A percentile compares a stretch with the other conserved stretches of the same genome.
These are phyloP conservation scores for Cyberlindnera maritima DNA, from an alignment of 805 yeast species.

Conservation along the genomic window DNA sequence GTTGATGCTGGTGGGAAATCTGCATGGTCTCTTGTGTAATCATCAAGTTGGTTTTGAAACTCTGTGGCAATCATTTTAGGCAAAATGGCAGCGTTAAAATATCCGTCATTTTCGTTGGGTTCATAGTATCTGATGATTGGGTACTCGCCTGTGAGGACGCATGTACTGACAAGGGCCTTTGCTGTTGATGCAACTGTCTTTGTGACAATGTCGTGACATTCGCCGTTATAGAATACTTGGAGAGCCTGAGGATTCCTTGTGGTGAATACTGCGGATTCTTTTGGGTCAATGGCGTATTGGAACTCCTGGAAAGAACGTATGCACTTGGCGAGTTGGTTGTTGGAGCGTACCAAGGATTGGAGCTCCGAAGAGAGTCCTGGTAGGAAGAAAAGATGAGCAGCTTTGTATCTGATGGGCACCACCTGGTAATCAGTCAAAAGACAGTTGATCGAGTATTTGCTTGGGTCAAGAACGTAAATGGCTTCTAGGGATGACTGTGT, in stretches of 20 bases:
- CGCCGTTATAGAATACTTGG: constrained; percentile 67
- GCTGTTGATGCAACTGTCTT: constrained; percentile 60
- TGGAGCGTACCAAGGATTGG: constrained; percentile 28
- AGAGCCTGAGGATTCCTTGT: constrained; percentile 60
- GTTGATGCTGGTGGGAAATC: constrained; percentile 59
- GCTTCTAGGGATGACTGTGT: constrained; percentile 71
- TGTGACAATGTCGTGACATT: constrained; percentile 59
- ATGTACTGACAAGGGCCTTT: constrained; percentile 61
- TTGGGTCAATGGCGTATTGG: constrained; percentile 54
- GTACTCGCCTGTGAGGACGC: constrained; percentile 81
- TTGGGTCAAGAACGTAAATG: constrained; percentile 73
- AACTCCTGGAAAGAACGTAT: constrained; percentile 37
- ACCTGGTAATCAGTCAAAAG: constrained; percentile 69
- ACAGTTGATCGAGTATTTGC: constrained; percentile 68
- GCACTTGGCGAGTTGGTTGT: constrained; percentile 29
- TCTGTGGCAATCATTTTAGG: constrained; percentile 70
- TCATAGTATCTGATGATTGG: constrained; percentile 79
- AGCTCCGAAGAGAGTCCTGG: constrained; percentile 48
- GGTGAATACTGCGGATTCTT: constrained; percentile 71
- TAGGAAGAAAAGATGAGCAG: constrained; percentile 69
- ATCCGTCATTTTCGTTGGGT: constrained; percentile 45
- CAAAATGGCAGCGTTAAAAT: constrained; percentile 53
- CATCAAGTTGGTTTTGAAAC: constrained; percentile 70
- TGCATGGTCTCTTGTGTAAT: constrained; percentile 65
- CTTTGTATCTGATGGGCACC: constrained; percentile 67